A percentile compares a stretch with the other conserved stretches of the same genome.
Conservation (phyloP, 345 rosid genomes). For the Populus alba region DNA sequence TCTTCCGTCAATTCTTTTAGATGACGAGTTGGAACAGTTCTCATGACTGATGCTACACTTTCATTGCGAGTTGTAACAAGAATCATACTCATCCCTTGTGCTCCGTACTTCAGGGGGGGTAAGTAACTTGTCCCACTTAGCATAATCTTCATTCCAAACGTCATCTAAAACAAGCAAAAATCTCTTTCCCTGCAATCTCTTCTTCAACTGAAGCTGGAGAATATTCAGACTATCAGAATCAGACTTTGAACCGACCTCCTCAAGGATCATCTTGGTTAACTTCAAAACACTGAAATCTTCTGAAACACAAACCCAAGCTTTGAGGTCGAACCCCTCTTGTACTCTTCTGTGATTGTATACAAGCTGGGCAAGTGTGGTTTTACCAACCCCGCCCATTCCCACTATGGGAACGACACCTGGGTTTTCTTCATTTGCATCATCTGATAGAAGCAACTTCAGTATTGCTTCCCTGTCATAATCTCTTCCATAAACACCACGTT, state of each 20-base stretch:
- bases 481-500: background rate
- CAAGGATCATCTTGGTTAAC: background rate
- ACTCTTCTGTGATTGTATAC: background rate
- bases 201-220: background rate
- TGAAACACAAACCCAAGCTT: constrained; percentile 8
- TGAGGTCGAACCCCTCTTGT: background rate
- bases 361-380: constrained; percentile 13
- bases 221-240: background rate
- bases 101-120: background rate
- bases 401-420: too few species aligned
- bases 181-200: background rate
- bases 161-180: too few species aligned
- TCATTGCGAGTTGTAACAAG: constrained; percentile 2
- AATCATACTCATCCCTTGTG: background rate
- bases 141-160: background rate
- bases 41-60: background rate
- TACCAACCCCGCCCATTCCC: background rate
- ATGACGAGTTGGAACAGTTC: background rate
- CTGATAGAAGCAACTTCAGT: background rate
- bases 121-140: background rate
- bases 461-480: constrained; percentile 3
- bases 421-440: background rate
- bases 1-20: background rate
- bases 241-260: background rate
- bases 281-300: constrained; percentile 1